Base-by-base conservation (phyloP, 306 rosid genomes). In the Senna tora region DNA sequence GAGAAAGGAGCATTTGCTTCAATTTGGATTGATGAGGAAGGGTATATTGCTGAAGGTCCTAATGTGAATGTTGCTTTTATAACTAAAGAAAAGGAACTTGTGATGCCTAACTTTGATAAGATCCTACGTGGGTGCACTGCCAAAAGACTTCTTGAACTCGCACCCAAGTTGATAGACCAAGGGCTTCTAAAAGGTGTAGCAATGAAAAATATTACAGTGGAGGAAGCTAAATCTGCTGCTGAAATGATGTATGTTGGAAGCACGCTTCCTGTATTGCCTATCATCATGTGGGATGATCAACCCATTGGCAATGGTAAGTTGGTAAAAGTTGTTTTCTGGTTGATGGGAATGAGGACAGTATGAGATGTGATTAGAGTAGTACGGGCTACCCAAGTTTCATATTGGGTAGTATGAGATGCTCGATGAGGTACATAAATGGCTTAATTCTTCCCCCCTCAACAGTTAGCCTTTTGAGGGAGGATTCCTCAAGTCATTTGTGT, bases 211-310 rank as follows among this genome's bases (percentile, higher is more conserved):
- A 2, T 94, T 20, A 77, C 86, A 0, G 69, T 87, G 64, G 85
- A 82, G 33, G 96, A 94, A 86, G 96, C 84, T 55, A 94, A 85
- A 76, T 67, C 47, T 54, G 73, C 90, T 13, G 84, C 82, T 19
- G 99, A 94, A 73, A 94, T 94, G 99, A 94, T 91, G 99, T 91
- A 45, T 70, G 90, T 91, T 1, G 97, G 95, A 74, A 94, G 99
- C 87, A 86, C 96, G 0, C 92, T 94, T 75, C 99, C 99, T 19
- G 1, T 94, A 28, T 59, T 85, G 87, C 99, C 97, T 17, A 88
- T 94, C 70, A 78, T 86, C 46, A 5, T 1, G 65, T 94, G 99
- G 97, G 96, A 89, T 65, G 97, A 83, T 61, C 79, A 86, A 50
- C 90, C 87, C 45, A 81, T 94, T 68, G 95, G 91, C n/a, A 34